Conservation (phyloP, 345 rosid genomes). For the Clarkia xantiana region DNA sequence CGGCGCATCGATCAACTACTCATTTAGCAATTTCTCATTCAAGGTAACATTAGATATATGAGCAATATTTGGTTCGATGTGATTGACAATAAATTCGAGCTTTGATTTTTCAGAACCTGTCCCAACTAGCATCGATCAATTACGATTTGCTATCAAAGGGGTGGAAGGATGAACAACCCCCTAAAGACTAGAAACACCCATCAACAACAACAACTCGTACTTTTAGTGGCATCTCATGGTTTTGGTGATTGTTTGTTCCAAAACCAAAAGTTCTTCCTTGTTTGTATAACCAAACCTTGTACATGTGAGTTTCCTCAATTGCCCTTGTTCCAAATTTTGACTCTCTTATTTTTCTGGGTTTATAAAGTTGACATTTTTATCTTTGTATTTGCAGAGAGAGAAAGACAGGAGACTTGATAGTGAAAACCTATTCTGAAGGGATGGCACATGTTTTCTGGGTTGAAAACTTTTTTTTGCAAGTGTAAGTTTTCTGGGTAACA, state of each 20-base stretch:
- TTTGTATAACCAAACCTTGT: constrained; percentile 38
- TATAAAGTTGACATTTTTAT: neutral
- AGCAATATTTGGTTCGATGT: no score
- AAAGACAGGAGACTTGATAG: constrained; percentile 18
- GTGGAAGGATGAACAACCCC: constrained; percentile 72
- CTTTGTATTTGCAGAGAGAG: constrained; percentile 24
- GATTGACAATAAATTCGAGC: no score
- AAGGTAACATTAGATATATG: constrained; percentile 37
- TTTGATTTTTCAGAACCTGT: constrained; percentile 51
- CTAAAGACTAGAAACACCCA: constrained; percentile 2
- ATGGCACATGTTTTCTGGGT: constrained; percentile 16
- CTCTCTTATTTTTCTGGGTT: no score
- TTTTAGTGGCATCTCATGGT: no score
- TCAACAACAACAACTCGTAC: no score
- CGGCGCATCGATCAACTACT: constrained; percentile 58
- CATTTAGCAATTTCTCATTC: constrained; percentile 96
- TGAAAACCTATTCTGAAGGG: constrained; percentile 20
- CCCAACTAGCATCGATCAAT: constrained; percentile 96
- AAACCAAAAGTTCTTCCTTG: constrained; percentile 14
- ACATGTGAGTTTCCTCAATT: constrained; percentile 37
- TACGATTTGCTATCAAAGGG: constrained; percentile 95
- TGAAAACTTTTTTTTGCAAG: constrained; percentile 17
- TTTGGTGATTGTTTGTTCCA: neutral
- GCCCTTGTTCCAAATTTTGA: no score
- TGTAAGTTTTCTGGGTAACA: constrained; percentile 4